These are phyloP conservation scores for Cytospora piceae DNA, from an alignment of 2,329 filamentous ascomycete species.

Conservation along the genomic window DNA sequence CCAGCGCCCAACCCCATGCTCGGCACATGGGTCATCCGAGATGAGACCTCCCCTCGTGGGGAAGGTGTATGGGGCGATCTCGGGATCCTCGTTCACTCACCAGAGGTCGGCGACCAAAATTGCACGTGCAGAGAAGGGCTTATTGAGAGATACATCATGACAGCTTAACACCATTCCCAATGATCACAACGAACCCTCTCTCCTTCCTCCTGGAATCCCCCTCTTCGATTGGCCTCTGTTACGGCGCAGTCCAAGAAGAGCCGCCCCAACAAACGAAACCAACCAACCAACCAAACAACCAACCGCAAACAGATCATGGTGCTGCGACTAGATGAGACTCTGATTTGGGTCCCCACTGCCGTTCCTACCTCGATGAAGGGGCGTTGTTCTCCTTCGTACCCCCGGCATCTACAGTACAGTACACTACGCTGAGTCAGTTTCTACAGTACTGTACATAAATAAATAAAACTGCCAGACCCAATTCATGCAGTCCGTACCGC, in stretches of 20 bases:
- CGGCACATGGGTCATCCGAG: constrained; percentile 26
- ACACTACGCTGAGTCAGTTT: background rate
- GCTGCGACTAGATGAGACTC: background rate
- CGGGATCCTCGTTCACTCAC: constrained; percentile 17
- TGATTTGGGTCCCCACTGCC: constrained; percentile 10
- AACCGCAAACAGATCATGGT: background rate
- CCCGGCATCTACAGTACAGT: constrained; percentile 2
- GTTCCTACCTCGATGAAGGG: constrained; percentile 12
- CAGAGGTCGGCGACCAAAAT: constrained; percentile 8
- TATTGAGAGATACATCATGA: background rate
- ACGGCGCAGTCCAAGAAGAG: constrained; percentile 5
- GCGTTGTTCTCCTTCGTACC: background rate
- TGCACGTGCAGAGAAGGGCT: constrained; percentile 4
- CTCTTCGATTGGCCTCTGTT: background rate
- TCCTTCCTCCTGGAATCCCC: background rate
- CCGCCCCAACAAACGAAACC: constrained; percentile 8
- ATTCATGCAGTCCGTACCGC: background rate
- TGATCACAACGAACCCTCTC: background rate
- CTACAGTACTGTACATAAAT: background rate
- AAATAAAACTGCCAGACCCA: too few relatives aligned
- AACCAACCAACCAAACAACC: background rate
- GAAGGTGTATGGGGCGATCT: constrained; percentile 12
- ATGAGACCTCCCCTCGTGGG: constrained; percentile 21
- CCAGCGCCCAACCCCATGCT: constrained; percentile 14
- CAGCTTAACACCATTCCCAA: background rate